A percentile compares a stretch with the other conserved stretches of the same genome.
Evolutionary conservation across 148 eudicot genomes (phyloP).

Genomic region (Silene uniflora): DNA sequence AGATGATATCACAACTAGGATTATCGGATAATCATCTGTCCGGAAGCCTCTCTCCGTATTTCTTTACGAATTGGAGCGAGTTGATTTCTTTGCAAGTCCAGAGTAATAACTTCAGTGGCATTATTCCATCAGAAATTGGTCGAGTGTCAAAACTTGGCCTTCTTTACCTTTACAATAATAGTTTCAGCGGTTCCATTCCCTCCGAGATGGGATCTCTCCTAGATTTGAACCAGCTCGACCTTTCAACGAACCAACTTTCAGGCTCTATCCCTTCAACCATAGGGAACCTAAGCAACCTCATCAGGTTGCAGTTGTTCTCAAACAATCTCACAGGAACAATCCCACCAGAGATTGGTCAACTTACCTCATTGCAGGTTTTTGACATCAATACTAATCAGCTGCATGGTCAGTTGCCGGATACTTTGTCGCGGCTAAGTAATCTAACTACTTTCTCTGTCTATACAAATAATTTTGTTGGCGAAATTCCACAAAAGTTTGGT

Average conservation of each 20-base stretch:
- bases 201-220: conserved; percentile 33
- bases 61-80: conserved; percentile 35
- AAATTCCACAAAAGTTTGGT: conserved; percentile 56
- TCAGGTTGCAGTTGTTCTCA: conserved; percentile 39
- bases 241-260: conserved; percentile 32
- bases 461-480: conserved; percentile 49
- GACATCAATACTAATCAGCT: conserved; percentile 56
- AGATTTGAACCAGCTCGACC: conserved; percentile 14
- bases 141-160: conserved; percentile 25
- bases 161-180: conserved; percentile 32
- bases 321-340: conserved; percentile 72
- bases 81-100: conserved; percentile 33
- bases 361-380: conserved; percentile 34
- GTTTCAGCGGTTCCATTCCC: conserved; percentile 34
- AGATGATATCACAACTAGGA: conserved; percentile 23
- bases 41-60: conserved; percentile 29
- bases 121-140: conserved; percentile 31
- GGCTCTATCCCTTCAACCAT: conserved; percentile 33
- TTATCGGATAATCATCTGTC: conserved; percentile 29
- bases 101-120: conserved; percentile 29
- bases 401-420: conserved; percentile 57
- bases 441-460: conserved; percentile 41
- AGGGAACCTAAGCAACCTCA: conserved; percentile 42
- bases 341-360: conserved; percentile 67
- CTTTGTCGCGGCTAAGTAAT: conserved; percentile 45